Conservation (phyloP, 2,329 filamentous ascomycete genomes). For the Knufia petricola region DNA sequence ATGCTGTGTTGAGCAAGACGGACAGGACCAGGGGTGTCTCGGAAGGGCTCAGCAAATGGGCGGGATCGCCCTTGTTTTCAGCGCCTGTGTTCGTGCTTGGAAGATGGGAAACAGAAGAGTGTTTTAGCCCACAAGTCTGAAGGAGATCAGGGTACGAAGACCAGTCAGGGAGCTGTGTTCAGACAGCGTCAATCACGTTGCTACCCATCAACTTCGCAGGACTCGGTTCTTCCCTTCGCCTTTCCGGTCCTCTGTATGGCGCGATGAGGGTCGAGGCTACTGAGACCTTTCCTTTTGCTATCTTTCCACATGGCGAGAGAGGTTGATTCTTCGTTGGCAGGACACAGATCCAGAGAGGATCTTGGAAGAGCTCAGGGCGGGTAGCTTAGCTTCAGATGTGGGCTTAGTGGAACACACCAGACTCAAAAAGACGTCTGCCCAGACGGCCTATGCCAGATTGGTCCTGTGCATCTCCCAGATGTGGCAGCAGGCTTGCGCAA, state of each 20-base stretch:
- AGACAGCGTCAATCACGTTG: slow-evolving; percentile 6
- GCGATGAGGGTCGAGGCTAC: background rate
- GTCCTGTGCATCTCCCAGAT: background rate
- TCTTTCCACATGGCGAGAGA: slow-evolving; percentile 6
- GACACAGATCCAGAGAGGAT: slow-evolving; percentile 6
- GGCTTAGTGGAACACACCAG: slow-evolving; percentile 1
- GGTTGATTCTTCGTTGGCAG: background rate
- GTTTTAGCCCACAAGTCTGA: slow-evolving; percentile 1
- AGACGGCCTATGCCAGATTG: background rate
- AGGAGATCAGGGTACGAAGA: background rate
- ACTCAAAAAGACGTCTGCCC: slow-evolving; percentile 4
- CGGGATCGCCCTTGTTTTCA: slow-evolving; percentile 7
- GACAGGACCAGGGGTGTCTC: slow-evolving; percentile 4
- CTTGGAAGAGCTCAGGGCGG: slow-evolving; percentile 1
- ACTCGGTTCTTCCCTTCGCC: background rate
- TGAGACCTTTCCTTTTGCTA: background rate
- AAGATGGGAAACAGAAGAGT: background rate
- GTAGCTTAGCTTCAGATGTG: slow-evolving; percentile 6
- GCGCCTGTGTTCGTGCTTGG: slow-evolving; percentile 5
- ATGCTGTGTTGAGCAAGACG: slow-evolving; percentile 56
- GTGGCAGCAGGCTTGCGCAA: background rate
- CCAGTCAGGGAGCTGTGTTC: slow-evolving; percentile 4
- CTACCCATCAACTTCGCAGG: background rate
- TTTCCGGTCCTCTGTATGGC: slow-evolving; percentile 4
- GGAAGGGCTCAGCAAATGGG: slow-evolving; percentile 5